Evolutionary conservation across 371 early-diverging fungal genomes (phyloP), one percentile per base, ranked within the genome.

Genomic region (Umbelopsis sp.): DNA sequence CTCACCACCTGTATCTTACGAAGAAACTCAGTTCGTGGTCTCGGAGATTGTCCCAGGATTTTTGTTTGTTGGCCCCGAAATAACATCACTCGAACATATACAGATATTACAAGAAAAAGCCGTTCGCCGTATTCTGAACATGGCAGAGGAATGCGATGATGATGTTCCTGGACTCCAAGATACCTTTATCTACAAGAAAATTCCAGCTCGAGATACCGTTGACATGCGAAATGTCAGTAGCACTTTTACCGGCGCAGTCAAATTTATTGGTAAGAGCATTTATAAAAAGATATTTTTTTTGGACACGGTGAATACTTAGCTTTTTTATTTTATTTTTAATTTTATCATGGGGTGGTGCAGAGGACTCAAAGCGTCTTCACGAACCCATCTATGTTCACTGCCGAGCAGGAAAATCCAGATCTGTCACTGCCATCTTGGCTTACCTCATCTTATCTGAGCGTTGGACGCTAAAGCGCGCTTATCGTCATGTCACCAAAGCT

Each of bases 321-420:
- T 65, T 64, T 29, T 29, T 18, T n/a, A 25, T 44, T 51, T 63
- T 65, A n/a, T 44, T 63, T 10, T n/a, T 65, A n/a, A 37, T 63
- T 10, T n/a, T 12, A 52, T 67, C 12, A 46, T 46, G 16, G 29
- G 29, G 1, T 29, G 29, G 29, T 29, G 1, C 65, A 84, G 84
- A 81, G 70, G 76, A 78, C 14, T 72, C 78, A 20, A 80, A 81
- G 50, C 79, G 80, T 22, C 66, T 79, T 32, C 83, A 85, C 48
- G 81, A 80, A 51, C 83, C 87, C 3, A 89, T 93, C 46, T 91
- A 93, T 66, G 93, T 95, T 0, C 95, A 95, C 72, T 95, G 95
- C 79, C 90, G 91, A 69, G 94, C 94, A 3, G 95, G 95, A 24
- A 89, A 90, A 68, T 93, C 94, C 2, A 86, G 95, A 20, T 93